Conservation (phyloP, 768 basidiomycete genomes). For the Macrolepiota dolichaula region DNA sequence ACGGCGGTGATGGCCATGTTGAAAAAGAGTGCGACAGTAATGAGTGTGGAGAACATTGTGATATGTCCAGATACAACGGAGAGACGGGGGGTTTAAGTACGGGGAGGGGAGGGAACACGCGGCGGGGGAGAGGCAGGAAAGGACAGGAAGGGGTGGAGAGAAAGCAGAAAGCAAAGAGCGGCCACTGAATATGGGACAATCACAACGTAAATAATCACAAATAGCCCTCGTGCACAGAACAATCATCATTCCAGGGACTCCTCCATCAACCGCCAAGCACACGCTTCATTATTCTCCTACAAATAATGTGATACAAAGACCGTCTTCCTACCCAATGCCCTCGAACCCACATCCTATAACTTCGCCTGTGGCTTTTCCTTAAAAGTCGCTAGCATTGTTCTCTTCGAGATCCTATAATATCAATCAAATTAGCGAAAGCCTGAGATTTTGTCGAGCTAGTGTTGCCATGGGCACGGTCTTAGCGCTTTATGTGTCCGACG, state of each 20-base stretch:
- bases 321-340: background rate
- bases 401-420: conserved; percentile 57
- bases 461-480: conserved; percentile 37
- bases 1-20: conserved; percentile 49
- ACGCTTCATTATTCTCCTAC: background rate
- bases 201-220: conserved; percentile 9
- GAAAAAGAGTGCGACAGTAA: conserved; percentile 69
- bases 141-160: conserved; percentile 22
- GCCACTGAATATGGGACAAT: background rate
- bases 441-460: background rate
- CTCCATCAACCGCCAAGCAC: conserved; percentile 13
- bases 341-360: conserved; percentile 26
- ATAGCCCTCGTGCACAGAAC: conserved; percentile 3
- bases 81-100: conserved; percentile 24
- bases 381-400: conserved; percentile 61
- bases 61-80: conserved; percentile 23
- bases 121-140: conserved; percentile 21
- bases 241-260: conserved; percentile 9
- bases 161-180: conserved; percentile 17
- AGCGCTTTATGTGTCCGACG: conserved; percentile 5
- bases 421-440: conserved; percentile 1
- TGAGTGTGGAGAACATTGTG: conserved; percentile 78
- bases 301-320: conserved; percentile 7
- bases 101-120: conserved; percentile 16
- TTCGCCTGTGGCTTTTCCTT: conserved; percentile 47